phyloP scores from a whole-genome alignment of 495 filamentous ascomycete genomes.

The Penicillium egyptiacum region DNA sequence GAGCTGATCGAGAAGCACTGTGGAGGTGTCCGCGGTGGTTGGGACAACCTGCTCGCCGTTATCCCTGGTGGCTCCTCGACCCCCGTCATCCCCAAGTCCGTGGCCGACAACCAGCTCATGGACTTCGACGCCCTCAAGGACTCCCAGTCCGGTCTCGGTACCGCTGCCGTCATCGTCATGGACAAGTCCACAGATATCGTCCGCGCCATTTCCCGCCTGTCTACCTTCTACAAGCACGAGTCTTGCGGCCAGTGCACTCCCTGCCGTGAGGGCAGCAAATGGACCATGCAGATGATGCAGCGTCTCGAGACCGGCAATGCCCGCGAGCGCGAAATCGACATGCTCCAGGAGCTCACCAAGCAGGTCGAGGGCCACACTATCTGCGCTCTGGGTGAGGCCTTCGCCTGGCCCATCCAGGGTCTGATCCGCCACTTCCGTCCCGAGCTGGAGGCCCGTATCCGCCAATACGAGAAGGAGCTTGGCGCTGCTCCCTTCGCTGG shows the following conservation, averaged over 20 bases:
- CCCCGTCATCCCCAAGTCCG: constrained; percentile 81
- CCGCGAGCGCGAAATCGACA: constrained; percentile 91
- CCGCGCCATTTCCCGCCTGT: constrained; percentile 85
- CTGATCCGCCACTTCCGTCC: constrained; percentile 97
- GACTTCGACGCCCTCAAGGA: constrained; percentile 99
- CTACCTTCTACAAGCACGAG: constrained; percentile 97
- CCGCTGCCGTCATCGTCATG: constrained; percentile 98
- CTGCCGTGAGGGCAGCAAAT: constrained; percentile 94
- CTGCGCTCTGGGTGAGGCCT: constrained; percentile 95
- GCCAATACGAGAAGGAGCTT: constrained; percentile 64
- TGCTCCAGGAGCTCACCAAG: constrained; percentile 98
- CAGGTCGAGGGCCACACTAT: constrained; percentile 99
- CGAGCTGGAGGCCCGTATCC: constrained; percentile 86
- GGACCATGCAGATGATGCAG: constrained; percentile 98
- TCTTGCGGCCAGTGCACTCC: constrained; percentile 98
- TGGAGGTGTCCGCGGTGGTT: constrained; percentile 92
- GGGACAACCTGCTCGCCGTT: constrained; percentile 94
- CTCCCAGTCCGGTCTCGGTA: constrained; percentile 92
- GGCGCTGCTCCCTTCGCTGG: constrained; percentile 72
- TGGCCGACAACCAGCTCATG: constrained; percentile 95
- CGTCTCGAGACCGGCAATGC: constrained; percentile 89
- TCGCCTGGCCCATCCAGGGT: constrained; percentile 97
- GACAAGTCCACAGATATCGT: constrained; percentile 97
- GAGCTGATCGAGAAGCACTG: constrained; percentile 98
- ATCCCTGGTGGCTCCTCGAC: constrained; percentile 97